Conservation (phyloP, 129 eudicot genomes). For the Lonicera japonica region DNA sequence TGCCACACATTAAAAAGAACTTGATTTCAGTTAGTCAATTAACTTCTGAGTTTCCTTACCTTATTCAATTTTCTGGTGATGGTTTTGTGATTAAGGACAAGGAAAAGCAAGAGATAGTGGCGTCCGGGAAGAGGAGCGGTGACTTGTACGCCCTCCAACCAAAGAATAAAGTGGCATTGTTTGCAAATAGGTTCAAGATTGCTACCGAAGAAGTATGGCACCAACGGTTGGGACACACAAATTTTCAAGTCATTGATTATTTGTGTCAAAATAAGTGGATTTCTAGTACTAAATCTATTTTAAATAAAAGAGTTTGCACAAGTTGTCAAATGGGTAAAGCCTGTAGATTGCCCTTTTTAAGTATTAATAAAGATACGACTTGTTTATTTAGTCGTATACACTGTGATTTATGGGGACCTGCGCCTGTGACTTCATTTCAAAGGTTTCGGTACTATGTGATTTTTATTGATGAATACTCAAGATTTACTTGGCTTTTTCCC, state of each 20-base stretch:
- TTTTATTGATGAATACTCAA: constrained; percentile 1
- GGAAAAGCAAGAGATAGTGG: neutral
- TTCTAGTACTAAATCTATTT: neutral
- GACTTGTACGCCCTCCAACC: neutral
- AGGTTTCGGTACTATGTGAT: neutral
- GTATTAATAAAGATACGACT: neutral
- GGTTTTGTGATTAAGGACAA: neutral
- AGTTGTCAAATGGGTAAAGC: neutral
- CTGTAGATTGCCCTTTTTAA: neutral
- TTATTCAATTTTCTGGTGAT: too few relatives aligned
- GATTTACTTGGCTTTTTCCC: neutral
- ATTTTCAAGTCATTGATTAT: neutral
- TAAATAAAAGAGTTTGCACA: neutral
- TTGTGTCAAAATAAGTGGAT: neutral
- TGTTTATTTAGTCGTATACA: neutral
- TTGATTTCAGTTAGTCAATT: neutral
- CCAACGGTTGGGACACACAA: neutral
- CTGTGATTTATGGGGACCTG: neutral
- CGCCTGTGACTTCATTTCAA: neutral
- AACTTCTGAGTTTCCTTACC: too few relatives aligned
- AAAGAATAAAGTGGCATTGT: neutral
- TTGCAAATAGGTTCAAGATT: neutral
- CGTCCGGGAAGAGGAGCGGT: neutral
- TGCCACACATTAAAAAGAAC: neutral
- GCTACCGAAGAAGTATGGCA: neutral